Evolutionary conservation across 352 stramenopile species (phyloP).

Genomic region (Phytophthora constricta): DNA sequence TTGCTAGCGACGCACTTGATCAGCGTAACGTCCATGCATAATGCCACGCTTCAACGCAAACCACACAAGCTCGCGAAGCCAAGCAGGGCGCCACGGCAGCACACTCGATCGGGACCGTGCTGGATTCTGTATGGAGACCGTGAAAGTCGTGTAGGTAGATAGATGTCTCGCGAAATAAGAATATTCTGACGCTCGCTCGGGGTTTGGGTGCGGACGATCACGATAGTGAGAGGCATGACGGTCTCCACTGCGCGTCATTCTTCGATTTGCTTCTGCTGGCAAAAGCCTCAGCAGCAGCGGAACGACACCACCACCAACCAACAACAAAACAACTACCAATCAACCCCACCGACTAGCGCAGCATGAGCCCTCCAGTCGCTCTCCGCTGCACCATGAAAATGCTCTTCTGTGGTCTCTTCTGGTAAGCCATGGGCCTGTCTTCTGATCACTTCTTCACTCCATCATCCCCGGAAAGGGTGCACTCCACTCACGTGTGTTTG

Average conservation of each 20-base stretch:
- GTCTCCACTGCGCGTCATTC: constrained; percentile 12
- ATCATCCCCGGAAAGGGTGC: neutral
- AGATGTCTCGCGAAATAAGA: neutral
- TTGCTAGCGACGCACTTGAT: too few relatives aligned
- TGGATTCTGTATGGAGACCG: too few relatives aligned
- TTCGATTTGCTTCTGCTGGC: constrained; percentile 14
- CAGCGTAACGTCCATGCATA: too few relatives aligned
- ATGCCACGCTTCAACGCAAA: too few relatives aligned
- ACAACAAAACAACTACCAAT: constrained; percentile 2
- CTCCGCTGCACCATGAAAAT: constrained; percentile 24
- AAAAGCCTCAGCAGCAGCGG: constrained; percentile 2
- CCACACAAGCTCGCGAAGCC: too few relatives aligned
- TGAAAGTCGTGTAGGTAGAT: too few relatives aligned
- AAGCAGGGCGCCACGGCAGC: too few relatives aligned
- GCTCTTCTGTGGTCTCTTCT: constrained; percentile 19
- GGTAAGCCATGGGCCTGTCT: constrained; percentile 1
- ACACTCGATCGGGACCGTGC: too few relatives aligned
- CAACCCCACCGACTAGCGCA: neutral
- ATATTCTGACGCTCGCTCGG: too few relatives aligned
- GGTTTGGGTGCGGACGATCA: too few relatives aligned
- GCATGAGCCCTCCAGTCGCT: constrained; percentile 11
- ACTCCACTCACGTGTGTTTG: too few relatives aligned
- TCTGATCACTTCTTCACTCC: neutral
- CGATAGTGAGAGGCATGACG: neutral
- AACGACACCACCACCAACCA: constrained; percentile 7